Percentiles rank a stretch among this genome's conserved stretches.
phyloP scores from a whole-genome alignment of 768 basidiomycete genomes.

The Lactifluus hygrophoroides region DNA sequence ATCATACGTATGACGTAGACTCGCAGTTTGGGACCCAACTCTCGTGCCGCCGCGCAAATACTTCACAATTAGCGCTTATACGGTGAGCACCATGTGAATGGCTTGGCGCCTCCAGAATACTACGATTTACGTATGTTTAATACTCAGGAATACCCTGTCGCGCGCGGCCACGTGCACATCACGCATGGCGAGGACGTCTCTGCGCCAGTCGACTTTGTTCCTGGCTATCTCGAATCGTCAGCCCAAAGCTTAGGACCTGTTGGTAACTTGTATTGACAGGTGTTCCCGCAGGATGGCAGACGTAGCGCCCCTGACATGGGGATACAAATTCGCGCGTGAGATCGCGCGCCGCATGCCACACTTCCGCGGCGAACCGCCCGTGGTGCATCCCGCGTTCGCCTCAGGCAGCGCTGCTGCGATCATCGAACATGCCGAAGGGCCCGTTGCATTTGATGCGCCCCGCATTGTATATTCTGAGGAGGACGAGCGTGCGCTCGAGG shows the following conservation, averaged over 20 bases:
- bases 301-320: slow-evolving; percentile 38
- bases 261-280: background rate
- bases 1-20: background rate
- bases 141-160: slow-evolving; percentile 18
- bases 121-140: background rate
- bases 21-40: background rate
- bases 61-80: slow-evolving; percentile 11
- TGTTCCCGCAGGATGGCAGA: slow-evolving; percentile 24
- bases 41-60: slow-evolving; percentile 20
- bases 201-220: slow-evolving; percentile 22
- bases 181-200: slow-evolving; percentile 18
- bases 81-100: slow-evolving; percentile 2
- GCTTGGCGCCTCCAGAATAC: background rate
- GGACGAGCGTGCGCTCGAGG: slow-evolving; percentile 30
- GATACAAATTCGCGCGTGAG: slow-evolving; percentile 50
- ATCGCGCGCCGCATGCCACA: slow-evolving; percentile 42
- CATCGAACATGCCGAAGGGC: slow-evolving; percentile 11
- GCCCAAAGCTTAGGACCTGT: background rate
- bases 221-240: slow-evolving; percentile 22
- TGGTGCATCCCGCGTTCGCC: slow-evolving; percentile 27
- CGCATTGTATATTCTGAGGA: slow-evolving; percentile 28
- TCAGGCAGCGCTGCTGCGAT: slow-evolving; percentile 24
- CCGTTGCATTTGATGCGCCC: slow-evolving; percentile 24
- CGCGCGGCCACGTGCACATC: slow-evolving; percentile 23
- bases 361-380: slow-evolving; percentile 30